Percentiles rank a stretch among this genome's conserved stretches.
Evolutionary conservation across 73 alveolate species (phyloP).

Genomic region (Uronychia setigera): DNA sequence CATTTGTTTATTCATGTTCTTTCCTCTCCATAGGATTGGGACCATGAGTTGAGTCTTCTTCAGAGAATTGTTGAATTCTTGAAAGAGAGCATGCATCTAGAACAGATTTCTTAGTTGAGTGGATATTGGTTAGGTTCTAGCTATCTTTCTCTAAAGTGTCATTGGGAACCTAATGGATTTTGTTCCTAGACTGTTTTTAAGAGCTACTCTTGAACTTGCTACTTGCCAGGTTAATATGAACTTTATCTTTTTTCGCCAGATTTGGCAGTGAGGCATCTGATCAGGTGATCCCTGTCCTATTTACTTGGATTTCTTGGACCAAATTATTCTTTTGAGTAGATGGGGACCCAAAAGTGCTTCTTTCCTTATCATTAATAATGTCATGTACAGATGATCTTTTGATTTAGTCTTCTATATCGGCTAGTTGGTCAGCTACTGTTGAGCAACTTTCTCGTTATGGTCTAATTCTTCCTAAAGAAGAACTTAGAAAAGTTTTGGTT

Average conservation of each 20-base stretch:
- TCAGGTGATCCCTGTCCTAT: too few relatives aligned
- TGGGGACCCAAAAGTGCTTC: neutral
- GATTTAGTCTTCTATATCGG: too few relatives aligned
- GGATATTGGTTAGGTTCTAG: neutral
- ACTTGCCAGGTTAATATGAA: neutral
- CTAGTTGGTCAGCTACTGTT: too few relatives aligned
- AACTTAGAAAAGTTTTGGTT: neutral
- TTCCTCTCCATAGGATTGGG: neutral
- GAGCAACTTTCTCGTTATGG: neutral
- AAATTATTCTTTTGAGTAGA: too few relatives aligned
- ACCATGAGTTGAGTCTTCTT: neutral
- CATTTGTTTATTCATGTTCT: neutral
- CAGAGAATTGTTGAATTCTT: neutral
- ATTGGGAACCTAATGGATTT: neutral
- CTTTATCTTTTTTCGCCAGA: neutral
- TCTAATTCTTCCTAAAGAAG: neutral
- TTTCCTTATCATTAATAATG: neutral
- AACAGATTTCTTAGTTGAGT: neutral
- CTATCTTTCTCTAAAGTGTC: neutral
- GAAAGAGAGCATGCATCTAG: neutral
- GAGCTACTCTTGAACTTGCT: neutral
- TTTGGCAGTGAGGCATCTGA: too few relatives aligned
- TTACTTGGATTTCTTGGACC: too few relatives aligned
- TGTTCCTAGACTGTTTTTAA: neutral
- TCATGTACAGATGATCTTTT: neutral